Evolutionary conservation across 495 filamentous ascomycete species (phyloP).

Genomic region (Penicillium dipodomyicola): DNA sequence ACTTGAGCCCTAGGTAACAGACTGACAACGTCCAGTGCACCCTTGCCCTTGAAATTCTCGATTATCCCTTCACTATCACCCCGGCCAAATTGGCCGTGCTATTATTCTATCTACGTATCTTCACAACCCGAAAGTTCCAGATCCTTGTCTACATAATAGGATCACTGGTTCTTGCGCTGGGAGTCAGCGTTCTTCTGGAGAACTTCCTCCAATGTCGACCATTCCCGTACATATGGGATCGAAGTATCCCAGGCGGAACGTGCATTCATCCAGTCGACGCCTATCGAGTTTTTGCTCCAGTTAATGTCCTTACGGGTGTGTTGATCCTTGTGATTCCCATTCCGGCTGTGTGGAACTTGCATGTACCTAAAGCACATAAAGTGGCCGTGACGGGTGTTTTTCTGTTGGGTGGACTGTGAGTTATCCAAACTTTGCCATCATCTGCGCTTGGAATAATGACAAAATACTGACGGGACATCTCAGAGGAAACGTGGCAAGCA

Average conservation of each 20-base stretch:
- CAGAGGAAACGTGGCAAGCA: conserved; percentile 21
- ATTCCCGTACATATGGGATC: conserved; percentile 27
- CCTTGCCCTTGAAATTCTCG: conserved; percentile 25
- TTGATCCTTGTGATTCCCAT: conserved; percentile 40
- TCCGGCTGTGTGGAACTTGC: conserved; percentile 36
- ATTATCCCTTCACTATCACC: conserved; percentile 32
- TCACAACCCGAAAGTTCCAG: conserved; percentile 22
- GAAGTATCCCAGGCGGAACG: conserved; percentile 17
- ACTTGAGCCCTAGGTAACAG: not conserved
- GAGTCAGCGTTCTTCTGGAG: conserved; percentile 19
- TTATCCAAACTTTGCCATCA: not conserved
- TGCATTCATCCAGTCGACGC: conserved; percentile 24
- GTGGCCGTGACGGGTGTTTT: conserved; percentile 26
- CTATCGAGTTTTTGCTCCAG: conserved; percentile 23
- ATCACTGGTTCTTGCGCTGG: conserved; percentile 19
- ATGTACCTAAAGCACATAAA: conserved; percentile 16
- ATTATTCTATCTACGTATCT: conserved; percentile 39
- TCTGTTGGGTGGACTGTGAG: conserved; percentile 26
- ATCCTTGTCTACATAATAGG: conserved; percentile 35
- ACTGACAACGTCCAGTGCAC: conserved; percentile 8
- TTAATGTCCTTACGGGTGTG: conserved; percentile 35
- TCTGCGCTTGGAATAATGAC: not conserved
- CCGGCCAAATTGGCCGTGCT: conserved; percentile 40
- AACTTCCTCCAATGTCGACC: conserved; percentile 30
- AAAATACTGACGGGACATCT: not conserved